Evolutionary conservation across 331 rosid genomes (phyloP).

Genomic region (Pyracantha coccinea): DNA sequence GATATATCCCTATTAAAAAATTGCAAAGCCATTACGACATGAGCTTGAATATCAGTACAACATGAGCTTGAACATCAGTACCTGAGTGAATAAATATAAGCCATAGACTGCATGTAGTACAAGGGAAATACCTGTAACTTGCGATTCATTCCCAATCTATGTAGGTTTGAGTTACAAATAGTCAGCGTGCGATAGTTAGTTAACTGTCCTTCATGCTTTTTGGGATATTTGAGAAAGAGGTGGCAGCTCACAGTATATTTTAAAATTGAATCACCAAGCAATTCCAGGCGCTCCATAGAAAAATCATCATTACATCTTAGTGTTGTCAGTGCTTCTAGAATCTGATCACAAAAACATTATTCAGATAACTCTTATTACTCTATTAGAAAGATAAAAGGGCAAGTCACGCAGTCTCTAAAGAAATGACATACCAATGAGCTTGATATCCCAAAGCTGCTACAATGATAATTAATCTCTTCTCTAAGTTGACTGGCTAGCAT

Average conservation of each 20-base stretch:
- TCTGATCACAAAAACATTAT: conserved; percentile 28
- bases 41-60: not conserved
- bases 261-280: conserved; percentile 90
- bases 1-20: conserved; percentile 57
- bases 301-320: conserved; percentile 63
- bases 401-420: not conserved
- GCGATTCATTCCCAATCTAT: conserved; percentile 50
- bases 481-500: conserved; percentile 92
- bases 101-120: conserved; percentile 1
- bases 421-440: conserved; percentile 57
- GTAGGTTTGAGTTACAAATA: conserved; percentile 68
- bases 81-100: not conserved
- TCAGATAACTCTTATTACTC: not conserved
- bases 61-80: not conserved
- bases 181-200: conserved; percentile 35
- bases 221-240: conserved; percentile 69
- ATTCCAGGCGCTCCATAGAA: conserved; percentile 94
- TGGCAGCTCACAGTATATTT: conserved; percentile 80
- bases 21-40: not conserved
- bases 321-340: conserved; percentile 88
- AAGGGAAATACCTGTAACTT: conserved; percentile 56
- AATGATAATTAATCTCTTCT: conserved; percentile 45
- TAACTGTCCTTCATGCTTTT: conserved; percentile 72
- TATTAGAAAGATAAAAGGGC: not conserved
- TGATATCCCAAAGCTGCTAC: conserved; percentile 35